Evolutionary conservation across 2,329 filamentous ascomycete genomes (phyloP), one percentile per base, ranked within the genome.

Genomic region (Leptosphaerulina australis): DNA sequence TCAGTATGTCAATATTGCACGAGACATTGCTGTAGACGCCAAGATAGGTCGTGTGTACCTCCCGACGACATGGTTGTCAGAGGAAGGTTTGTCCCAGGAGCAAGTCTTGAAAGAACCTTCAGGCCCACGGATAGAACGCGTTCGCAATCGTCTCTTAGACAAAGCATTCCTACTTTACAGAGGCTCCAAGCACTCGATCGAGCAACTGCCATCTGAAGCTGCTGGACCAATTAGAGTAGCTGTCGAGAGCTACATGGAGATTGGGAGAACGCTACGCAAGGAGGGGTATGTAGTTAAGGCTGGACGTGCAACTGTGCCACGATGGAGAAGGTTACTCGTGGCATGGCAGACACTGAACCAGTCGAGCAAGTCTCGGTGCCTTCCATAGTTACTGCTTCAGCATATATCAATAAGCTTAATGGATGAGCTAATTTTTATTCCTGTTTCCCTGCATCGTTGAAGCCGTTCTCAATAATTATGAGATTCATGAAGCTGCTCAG

Each of bases 1-100:
- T n/a, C 88, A 91, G 63, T 90, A 87, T 60, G 83, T 89, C 61
- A 91, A 91, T 63, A 90, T 91, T 53, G 85, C 87, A 3, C 83
- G 88, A 17, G 88, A 91, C 62, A 84, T 91, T n/a, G 70, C 75
- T 3, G 83, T 84, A 2, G 88, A 91, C 60, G 85, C 88, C 0
- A 72, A 74, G 11, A 83, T 88, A 26, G 78, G 79, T 1, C 81
- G 88, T 5, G 86, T 89, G 5, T 91, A 91, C 64, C 72, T 91
- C 4, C 88, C 88, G 0, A 75, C 76, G 0, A 71, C 73, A 0
- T 91, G 87, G 87, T 74, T 91, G 1, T 74, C 78, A 29, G 81
- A 84, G 43, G 79, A 79, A 43, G 79, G 78, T 1, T 60, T 88
- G 17, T 78, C 76, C 0, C 79, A 83, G 0, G 70, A 79, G 35